Evolutionary conservation across 192 early-diverging fungal genomes (phyloP).

Genomic region (Phycomyces blakesleeanus): DNA sequence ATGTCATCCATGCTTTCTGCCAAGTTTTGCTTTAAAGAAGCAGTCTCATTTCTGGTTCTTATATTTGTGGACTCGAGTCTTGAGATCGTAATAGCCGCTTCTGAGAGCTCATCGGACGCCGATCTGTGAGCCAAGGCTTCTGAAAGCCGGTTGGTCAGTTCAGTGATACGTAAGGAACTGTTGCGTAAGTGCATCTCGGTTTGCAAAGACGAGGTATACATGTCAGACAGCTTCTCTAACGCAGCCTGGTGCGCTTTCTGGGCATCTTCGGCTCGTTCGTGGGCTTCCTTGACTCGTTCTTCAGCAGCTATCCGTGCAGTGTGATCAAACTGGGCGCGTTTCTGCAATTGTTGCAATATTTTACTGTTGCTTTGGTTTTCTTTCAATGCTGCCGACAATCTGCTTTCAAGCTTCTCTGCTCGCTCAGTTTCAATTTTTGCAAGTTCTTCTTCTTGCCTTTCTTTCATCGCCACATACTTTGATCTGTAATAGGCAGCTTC

Average conservation of each 20-base stretch:
- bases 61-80: conserved; percentile 49
- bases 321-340: conserved; percentile 45
- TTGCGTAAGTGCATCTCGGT: conserved; percentile 46
- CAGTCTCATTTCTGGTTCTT: conserved; percentile 45
- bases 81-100: conserved; percentile 42
- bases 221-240: conserved; percentile 40
- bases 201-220: conserved; percentile 41
- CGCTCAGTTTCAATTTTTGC: conserved; percentile 40
- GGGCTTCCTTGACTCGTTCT: conserved; percentile 45
- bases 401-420: conserved; percentile 42
- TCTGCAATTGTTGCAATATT: conserved; percentile 45
- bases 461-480: conserved; percentile 48
- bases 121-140: conserved; percentile 21
- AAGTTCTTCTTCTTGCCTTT: conserved; percentile 34
- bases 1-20: conserved; percentile 45
- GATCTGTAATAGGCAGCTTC: conserved; percentile 57
- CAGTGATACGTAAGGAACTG: conserved; percentile 29
- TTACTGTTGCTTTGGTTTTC: conserved; percentile 41
- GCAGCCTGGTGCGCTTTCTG: conserved; percentile 49
- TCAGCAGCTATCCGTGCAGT: conserved; percentile 43
- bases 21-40: conserved; percentile 40
- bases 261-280: conserved; percentile 48
- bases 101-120: conserved; percentile 33
- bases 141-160: conserved; percentile 24
- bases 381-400: conserved; percentile 39